A percentile compares a stretch with the other conserved stretches of the same genome.
These are phyloP conservation scores for Lipomyces oligophaga DNA, from an alignment of 805 yeast genomes.

Conservation along the genomic window DNA sequence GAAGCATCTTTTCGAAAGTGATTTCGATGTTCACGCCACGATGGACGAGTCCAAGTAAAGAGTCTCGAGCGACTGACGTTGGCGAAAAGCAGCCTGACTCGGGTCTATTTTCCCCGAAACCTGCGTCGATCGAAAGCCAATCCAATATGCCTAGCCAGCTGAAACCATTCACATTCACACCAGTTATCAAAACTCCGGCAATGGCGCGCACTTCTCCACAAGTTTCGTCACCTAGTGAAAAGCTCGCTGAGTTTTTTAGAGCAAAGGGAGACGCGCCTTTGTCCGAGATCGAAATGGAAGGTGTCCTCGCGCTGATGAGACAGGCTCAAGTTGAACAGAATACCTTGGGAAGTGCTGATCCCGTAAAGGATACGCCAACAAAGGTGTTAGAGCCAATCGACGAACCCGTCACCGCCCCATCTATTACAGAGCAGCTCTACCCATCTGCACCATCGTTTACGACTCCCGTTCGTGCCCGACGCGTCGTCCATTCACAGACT, in stretches of 20 bases:
- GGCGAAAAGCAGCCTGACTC: not conserved
- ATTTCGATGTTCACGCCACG: constrained; percentile 24
- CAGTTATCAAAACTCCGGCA: not conserved
- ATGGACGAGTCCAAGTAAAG: constrained; percentile 9
- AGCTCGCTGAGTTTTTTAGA: constrained; percentile 65
- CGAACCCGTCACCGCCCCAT: constrained; percentile 13
- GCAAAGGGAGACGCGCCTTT: constrained; percentile 72
- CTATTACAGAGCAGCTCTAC: constrained; percentile 18
- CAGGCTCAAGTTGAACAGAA: constrained; percentile 37
- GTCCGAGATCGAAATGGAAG: constrained; percentile 71
- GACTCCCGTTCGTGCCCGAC: constrained; percentile 15
- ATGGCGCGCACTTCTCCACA: not conserved
- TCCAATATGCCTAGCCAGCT: constrained; percentile 1
- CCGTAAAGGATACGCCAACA: not conserved
- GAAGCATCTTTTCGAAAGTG: constrained; percentile 20
- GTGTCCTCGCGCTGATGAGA: constrained; percentile 60
- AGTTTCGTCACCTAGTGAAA: constrained; percentile 49
- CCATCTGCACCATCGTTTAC: constrained; percentile 21
- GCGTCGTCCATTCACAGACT: constrained; percentile 4
- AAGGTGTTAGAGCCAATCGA: constrained; percentile 13
- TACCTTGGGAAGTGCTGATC: not conserved
- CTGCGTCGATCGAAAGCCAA: not conserved
- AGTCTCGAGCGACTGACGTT: not conserved
- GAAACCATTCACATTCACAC: constrained; percentile 7
- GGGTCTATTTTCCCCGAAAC: constrained; percentile 19